phyloP scores from a whole-genome alignment of 805 yeast genomes.

The Candida tammaniensis region DNA sequence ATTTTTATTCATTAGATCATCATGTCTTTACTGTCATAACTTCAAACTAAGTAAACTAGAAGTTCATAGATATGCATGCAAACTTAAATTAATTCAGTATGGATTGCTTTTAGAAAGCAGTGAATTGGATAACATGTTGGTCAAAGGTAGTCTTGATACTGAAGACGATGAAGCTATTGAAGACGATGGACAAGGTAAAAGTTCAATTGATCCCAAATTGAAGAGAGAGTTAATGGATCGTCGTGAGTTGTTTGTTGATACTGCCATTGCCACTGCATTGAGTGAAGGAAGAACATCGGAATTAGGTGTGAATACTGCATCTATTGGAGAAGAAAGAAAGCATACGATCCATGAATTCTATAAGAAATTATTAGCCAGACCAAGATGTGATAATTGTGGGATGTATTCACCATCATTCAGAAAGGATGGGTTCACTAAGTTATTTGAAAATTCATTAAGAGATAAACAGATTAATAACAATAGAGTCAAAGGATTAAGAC shows the following conservation, averaged over 20 bases:
- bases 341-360: constrained; percentile 68
- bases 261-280: constrained; percentile 69
- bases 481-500: constrained; percentile 72
- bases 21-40: constrained; percentile 88
- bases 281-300: constrained; percentile 69
- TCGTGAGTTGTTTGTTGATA: constrained; percentile 68
- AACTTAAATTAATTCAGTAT: constrained; percentile 77
- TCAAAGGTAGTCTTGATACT: constrained; percentile 31
- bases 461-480: constrained; percentile 82
- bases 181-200: constrained; percentile 33
- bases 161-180: constrained; percentile 43
- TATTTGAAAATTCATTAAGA: constrained; percentile 81
- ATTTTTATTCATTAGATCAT: constrained; percentile 75
- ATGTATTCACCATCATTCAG: constrained; percentile 93
- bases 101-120: constrained; percentile 81
- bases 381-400: constrained; percentile 93
- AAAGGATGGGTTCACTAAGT: constrained; percentile 91
- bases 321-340: constrained; percentile 86
- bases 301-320: constrained; percentile 74
- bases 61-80: constrained; percentile 73
- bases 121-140: constrained; percentile 64
- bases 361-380: constrained; percentile 66
- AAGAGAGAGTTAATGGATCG: constrained; percentile 50
- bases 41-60: constrained; percentile 71
- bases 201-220: constrained; percentile 35